Evolutionary conservation across 140 eudicot species (phyloP).

Genomic region (Cichorium intybus): DNA sequence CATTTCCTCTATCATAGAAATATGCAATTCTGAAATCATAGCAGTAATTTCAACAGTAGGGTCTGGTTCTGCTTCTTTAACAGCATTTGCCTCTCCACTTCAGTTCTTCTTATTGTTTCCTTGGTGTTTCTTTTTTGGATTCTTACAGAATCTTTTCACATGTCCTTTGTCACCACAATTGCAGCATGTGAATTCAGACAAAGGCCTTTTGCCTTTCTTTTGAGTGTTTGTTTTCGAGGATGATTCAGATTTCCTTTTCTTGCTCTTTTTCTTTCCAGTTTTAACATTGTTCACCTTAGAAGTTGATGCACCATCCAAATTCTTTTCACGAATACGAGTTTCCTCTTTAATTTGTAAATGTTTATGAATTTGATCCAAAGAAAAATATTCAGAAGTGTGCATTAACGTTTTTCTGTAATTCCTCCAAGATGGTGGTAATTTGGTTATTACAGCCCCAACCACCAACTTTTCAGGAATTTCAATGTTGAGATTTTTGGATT

Average conservation of each 20-base stretch:
- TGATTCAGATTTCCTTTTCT: neutral
- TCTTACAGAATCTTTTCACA: neutral
- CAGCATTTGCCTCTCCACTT: neutral
- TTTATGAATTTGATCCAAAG: neutral
- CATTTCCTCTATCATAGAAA: too few relatives aligned
- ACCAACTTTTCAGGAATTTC: too few relatives aligned
- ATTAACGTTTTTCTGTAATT: neutral
- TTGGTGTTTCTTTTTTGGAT: neutral
- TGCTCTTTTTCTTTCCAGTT: neutral
- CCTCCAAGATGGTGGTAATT: too few relatives aligned
- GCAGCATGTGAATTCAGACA: neutral
- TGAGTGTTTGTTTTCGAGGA: neutral
- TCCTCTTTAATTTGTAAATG: neutral
- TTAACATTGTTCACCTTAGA: neutral
- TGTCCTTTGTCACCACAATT: neutral
- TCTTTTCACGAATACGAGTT: neutral
- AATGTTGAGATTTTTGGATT: too few relatives aligned
- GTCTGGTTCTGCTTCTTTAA: neutral
- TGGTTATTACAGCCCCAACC: too few relatives aligned
- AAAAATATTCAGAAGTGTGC: too few relatives aligned
- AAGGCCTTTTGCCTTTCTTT: neutral
- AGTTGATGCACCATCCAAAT: neutral
- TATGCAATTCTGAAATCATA: too few relatives aligned
- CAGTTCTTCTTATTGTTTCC: neutral
- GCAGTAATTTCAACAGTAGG: too few relatives aligned